phyloP scores from a whole-genome alignment of 2,329 filamentous ascomycete species.

The Capronia americana region DNA sequence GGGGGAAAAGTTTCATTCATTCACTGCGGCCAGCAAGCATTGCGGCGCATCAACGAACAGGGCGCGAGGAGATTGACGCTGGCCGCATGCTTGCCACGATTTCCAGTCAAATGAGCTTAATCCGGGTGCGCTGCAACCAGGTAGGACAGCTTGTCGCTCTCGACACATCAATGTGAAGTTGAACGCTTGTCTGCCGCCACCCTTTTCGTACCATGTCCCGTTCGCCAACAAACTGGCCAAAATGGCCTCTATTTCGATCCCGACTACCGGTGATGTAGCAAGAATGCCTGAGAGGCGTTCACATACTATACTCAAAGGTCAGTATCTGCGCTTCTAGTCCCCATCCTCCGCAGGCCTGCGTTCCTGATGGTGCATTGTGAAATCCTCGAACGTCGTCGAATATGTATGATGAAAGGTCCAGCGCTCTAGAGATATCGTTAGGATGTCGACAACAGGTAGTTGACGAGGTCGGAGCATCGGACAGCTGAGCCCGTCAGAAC shows the following conservation, averaged over 20 bases:
- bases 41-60: neutral
- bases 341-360: neutral
- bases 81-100: neutral
- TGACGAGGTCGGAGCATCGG: conserved; percentile 9
- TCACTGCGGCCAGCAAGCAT: conserved; percentile 8
- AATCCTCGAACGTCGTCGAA: neutral
- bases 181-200: neutral
- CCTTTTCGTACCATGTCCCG: neutral
- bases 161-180: neutral
- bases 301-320: neutral
- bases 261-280: no score
- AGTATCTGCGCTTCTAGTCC: neutral
- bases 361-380: neutral
- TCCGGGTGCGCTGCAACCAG: neutral
- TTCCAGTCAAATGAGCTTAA: neutral
- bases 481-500: conserved; percentile 6
- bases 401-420: neutral
- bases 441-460: neutral
- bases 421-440: neutral
- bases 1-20: conserved; percentile 17
- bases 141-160: neutral
- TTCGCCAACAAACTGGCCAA: neutral
- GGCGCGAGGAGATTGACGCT: neutral
- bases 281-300: neutral
- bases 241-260: neutral